phyloP scores from a whole-genome alignment of 1,284 basidiomycete genomes.

The Puccinia polysora region DNA sequence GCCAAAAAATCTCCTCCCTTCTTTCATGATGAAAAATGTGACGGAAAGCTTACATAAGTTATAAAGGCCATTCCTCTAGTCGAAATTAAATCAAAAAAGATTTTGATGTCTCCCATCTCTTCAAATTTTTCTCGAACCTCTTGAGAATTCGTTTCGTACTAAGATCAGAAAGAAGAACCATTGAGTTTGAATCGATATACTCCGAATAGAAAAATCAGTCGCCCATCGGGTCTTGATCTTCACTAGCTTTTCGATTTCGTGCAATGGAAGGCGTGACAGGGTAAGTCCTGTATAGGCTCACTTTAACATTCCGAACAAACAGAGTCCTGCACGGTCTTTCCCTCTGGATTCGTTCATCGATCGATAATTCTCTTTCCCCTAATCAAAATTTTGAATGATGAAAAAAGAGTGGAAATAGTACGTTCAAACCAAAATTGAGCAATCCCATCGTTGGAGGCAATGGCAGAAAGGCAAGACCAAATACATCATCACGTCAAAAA shows the following conservation, averaged over 20 bases:
- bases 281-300: slow-evolving; percentile 52
- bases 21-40: neutral
- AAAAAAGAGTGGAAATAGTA: neutral
- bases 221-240: neutral
- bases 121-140: slow-evolving; percentile 80
- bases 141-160: slow-evolving; percentile 85
- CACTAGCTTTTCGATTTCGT: neutral
- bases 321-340: slow-evolving; percentile 90
- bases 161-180: slow-evolving; percentile 45
- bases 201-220: neutral
- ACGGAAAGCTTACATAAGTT: slow-evolving; percentile 71
- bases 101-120: slow-evolving; percentile 88
- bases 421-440: no score
- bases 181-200: neutral
- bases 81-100: slow-evolving; percentile 88
- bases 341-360: slow-evolving; percentile 79
- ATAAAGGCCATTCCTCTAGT: slow-evolving; percentile 96
- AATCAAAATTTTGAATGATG: neutral
- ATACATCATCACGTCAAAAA: no score
- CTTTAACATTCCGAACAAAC: slow-evolving; percentile 95
- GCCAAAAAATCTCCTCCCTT: neutral
- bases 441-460: no score
- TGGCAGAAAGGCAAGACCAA: no score
- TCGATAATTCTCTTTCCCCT: slow-evolving; percentile 69
- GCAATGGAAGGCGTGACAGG: slow-evolving; percentile 30